phyloP scores from a whole-genome alignment of 352 stramenopile genomes.

The Globisporangium nagaii region DNA sequence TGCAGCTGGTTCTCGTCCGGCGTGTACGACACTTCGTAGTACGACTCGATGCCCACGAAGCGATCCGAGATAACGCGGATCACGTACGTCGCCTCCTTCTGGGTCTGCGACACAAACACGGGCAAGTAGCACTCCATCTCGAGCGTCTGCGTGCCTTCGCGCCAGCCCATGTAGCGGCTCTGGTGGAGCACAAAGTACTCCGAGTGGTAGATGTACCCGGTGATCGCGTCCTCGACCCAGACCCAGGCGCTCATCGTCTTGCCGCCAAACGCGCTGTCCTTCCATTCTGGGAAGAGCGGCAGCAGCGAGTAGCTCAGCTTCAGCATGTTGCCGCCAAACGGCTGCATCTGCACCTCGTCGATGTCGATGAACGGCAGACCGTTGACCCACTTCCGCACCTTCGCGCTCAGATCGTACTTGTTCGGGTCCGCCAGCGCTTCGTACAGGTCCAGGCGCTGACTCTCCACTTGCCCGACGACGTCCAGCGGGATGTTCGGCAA shows the following conservation, averaged over 20 bases:
- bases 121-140: constrained; percentile 95
- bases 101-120: constrained; percentile 90
- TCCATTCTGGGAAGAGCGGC: constrained; percentile 71
- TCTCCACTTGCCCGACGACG: constrained; percentile 83
- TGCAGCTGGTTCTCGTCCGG: constrained; percentile 24
- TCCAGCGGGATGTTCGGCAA: constrained; percentile 88
- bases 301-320: constrained; percentile 80
- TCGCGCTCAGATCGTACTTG: constrained; percentile 35
- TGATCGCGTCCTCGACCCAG: constrained; percentile 96
- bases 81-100: constrained; percentile 89
- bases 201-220: constrained; percentile 92
- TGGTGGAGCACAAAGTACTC: constrained; percentile 88
- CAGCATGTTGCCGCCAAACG: constrained; percentile 95
- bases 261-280: constrained; percentile 47
- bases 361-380: constrained; percentile 67
- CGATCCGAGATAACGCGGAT: constrained; percentile 94
- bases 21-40: constrained; percentile 68
- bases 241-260: constrained; percentile 91
- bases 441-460: constrained; percentile 63
- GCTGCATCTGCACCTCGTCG: constrained; percentile 82
- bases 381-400: constrained; percentile 66
- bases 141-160: constrained; percentile 55
- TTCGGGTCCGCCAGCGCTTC: constrained; percentile 38
- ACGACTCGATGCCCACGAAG: constrained; percentile 94
- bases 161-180: constrained; percentile 62